These are phyloP conservation scores for Physcomitrellopsis africana DNA, from an alignment of 225 moss, liverwort and hornwort genomes.

Conservation along the genomic window DNA sequence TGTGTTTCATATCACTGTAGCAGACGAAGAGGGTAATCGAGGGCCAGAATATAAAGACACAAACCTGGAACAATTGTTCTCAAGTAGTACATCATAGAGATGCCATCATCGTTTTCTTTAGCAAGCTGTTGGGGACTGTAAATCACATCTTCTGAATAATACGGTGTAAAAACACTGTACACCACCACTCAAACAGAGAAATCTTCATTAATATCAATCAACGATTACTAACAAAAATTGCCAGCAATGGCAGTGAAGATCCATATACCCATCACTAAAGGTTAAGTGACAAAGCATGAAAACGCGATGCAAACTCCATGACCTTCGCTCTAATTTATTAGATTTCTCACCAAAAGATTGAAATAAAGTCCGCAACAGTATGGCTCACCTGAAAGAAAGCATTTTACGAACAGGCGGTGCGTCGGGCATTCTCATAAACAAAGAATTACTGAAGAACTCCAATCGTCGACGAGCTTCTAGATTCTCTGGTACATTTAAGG, in stretches of 20 bases:
- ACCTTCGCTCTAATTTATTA: constrained; percentile 10
- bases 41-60: constrained; percentile 24
- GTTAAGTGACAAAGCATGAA: background rate
- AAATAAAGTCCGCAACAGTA: constrained; percentile 23
- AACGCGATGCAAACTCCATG: constrained; percentile 19
- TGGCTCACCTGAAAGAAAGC: constrained; percentile 67
- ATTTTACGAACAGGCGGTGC: constrained; percentile 57
- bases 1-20: background rate
- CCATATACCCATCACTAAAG: constrained; percentile 7
- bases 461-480: constrained; percentile 66
- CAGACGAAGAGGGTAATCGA: background rate
- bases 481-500: constrained; percentile 56
- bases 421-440: constrained; percentile 68
- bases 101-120: constrained; percentile 53
- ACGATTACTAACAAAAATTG: constrained; percentile 9
- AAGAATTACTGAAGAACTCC: constrained; percentile 68
- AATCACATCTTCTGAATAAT: constrained; percentile 62
- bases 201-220: constrained; percentile 16
- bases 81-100: constrained; percentile 67
- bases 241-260: constrained; percentile 13
- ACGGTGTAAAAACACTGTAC: constrained; percentile 71
- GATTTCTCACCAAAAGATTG: background rate
- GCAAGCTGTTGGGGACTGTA: constrained; percentile 45
- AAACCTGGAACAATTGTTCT: constrained; percentile 72
- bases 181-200: constrained; percentile 26